Percentiles rank a stretch among this genome's conserved stretches.
These are phyloP conservation scores for Diddensiella santjacobensis DNA, from an alignment of 805 yeast species.

Conservation along the genomic window DNA sequence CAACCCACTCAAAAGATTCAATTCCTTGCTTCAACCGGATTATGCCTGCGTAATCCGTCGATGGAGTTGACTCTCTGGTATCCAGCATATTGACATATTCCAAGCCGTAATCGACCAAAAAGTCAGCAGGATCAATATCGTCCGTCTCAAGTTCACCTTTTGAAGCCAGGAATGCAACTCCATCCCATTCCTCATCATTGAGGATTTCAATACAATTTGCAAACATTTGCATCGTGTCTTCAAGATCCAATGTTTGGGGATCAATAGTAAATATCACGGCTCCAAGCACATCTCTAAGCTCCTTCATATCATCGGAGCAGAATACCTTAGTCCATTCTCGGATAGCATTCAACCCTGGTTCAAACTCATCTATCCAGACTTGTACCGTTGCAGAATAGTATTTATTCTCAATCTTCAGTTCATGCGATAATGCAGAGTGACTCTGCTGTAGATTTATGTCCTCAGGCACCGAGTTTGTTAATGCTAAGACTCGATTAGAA, in stretches of 20 bases:
- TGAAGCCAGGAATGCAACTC: slow-evolving; percentile 26
- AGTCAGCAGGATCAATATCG: slow-evolving; percentile 14
- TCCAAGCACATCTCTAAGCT: slow-evolving; percentile 36
- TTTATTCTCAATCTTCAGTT: slow-evolving; percentile 27
- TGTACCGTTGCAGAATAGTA: slow-evolving; percentile 36
- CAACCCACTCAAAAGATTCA: slow-evolving; percentile 24
- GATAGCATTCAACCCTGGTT: slow-evolving; percentile 13
- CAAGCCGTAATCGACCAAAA: slow-evolving; percentile 27
- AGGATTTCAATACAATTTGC: slow-evolving; percentile 22
- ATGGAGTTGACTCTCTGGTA: slow-evolving; percentile 22
- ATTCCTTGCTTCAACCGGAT: slow-evolving; percentile 30
- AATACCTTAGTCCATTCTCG: slow-evolving; percentile 33
- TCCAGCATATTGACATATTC: slow-evolving; percentile 24
- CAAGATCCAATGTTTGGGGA: slow-evolving; percentile 10
- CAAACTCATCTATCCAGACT: slow-evolving; percentile 36
- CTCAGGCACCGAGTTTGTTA: slow-evolving; percentile 29
- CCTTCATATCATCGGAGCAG: slow-evolving; percentile 33
- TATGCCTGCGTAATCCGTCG: slow-evolving; percentile 18
- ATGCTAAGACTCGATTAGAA: slow-evolving; percentile 10
- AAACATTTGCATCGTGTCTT: slow-evolving; percentile 16
- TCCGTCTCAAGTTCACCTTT: neutral
- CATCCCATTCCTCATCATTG: slow-evolving; percentile 27
- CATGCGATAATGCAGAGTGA: slow-evolving; percentile 31
- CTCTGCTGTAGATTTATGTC: slow-evolving; percentile 10
- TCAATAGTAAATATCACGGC: slow-evolving; percentile 35